Base-by-base conservation (phyloP, 176 grass and related monocot species). In the Triticum monococcum region DNA sequence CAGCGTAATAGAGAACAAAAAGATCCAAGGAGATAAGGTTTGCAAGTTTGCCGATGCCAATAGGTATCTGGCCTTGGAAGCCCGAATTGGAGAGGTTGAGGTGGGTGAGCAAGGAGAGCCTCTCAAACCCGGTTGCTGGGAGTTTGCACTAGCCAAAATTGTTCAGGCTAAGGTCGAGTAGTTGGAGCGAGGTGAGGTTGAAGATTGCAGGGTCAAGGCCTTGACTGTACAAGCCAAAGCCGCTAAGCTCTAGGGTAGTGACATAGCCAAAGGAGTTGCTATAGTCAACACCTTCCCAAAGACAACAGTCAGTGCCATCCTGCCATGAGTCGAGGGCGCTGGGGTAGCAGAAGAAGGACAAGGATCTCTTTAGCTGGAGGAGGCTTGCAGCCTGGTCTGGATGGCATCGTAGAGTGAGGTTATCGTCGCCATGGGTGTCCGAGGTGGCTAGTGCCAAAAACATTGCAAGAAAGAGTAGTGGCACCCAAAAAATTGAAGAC, bases 271-370 rank as follows among this genome's bases (percentile, higher is more conserved):
- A 68, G 10, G 43, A 75, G 1, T 4, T 3, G 23, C 80, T 12
- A 24, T 45, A 87, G 31, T 45, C 16, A 24, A 87, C 62, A 18
- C 70, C 86, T 25, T 88, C 68, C 85, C 68, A 87, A 12, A 62
- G 5, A 5, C 65, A 72, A 0, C 37, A 72, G 69, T 72, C 22
- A 2, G 69, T 43, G 22, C 22, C 69, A 43, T 72, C 37, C 22
- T 72, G 69, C 69, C 69, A 72, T 43, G 69, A 72, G 10, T 6
- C 37, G 23, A 72, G 22, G 37, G 11, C 1, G 2, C 2, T 72
- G 69, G 37, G 36, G 69, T 0, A 3, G 5, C 0, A 0, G 12
- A 48, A 78, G 72, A 20, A 72, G 12, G 22, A 79, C 17, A 79
- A 86, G 1, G 75, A 43, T 20, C 60, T 11, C 64, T 86, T 71